Percentiles rank a stretch among this genome's conserved stretches.
phyloP scores from a whole-genome alignment of 2,329 filamentous ascomycete species.

The Epichloe scottii region DNA sequence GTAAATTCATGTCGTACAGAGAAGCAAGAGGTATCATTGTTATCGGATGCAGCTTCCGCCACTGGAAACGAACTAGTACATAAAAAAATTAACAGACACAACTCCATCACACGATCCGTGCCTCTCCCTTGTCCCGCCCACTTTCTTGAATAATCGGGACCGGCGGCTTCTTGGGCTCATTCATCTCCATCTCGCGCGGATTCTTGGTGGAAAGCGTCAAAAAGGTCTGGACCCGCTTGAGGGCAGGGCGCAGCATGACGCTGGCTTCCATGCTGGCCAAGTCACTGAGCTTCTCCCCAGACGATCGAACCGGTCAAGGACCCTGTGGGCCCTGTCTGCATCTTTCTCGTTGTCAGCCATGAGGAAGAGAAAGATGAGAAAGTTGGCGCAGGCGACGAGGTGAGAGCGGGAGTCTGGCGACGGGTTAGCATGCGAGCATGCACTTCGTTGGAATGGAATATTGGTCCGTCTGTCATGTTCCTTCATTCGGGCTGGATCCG shows the following conservation, averaged over 20 bases:
- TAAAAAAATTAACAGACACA: too few species aligned
- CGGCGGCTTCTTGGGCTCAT: background rate
- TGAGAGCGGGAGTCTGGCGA: constrained; percentile 24
- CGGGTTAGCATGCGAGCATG: too few species aligned
- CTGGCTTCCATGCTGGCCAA: background rate
- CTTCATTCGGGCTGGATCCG: too few species aligned
- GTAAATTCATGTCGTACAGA: too few species aligned
- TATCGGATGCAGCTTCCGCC: too few species aligned
- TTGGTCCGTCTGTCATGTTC: background rate
- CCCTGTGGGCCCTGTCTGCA: background rate
- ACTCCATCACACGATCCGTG: background rate
- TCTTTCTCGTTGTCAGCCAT: constrained; percentile 15
- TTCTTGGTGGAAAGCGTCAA: background rate
- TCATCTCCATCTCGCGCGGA: background rate
- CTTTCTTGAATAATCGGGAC: background rate
- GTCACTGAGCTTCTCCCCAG: background rate
- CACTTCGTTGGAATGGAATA: too few species aligned
- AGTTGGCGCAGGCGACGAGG: constrained; percentile 33
- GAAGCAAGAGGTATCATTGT: too few species aligned
- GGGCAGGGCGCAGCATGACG: background rate
- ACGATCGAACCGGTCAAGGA: background rate
- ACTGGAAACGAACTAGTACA: too few species aligned
- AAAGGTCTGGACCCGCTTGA: background rate
- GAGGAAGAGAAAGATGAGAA: constrained; percentile 34
- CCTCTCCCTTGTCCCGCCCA: background rate